Evolutionary conservation across 2,329 filamentous ascomycete species (phyloP).

Genomic region (Aspergillus ustus): DNA sequence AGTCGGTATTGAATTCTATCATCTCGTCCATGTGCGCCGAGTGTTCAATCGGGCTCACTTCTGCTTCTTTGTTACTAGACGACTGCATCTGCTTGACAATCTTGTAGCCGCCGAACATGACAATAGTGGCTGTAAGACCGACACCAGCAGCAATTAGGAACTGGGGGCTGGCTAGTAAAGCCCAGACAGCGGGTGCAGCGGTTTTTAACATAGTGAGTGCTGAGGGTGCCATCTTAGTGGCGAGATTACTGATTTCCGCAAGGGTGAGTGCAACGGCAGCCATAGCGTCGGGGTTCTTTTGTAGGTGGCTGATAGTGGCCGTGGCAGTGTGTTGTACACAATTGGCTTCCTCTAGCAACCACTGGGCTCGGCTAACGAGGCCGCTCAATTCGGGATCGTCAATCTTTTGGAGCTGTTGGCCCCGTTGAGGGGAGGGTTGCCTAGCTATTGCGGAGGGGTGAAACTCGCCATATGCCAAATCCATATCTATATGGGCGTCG

Average conservation of each 20-base stretch:
- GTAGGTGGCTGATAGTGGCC: constrained; percentile 78
- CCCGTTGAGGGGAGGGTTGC: constrained; percentile 14
- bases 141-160: constrained; percentile 92
- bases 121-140: constrained; percentile 88
- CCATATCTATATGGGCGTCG: constrained; percentile 71
- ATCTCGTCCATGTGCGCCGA: constrained; percentile 57
- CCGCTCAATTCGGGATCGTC: constrained; percentile 65
- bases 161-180: constrained; percentile 83
- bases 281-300: constrained; percentile 85
- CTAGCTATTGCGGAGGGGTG: constrained; percentile 61
- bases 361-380: constrained; percentile 76
- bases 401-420: constrained; percentile 40
- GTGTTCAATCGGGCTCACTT: neutral
- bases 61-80: constrained; percentile 34
- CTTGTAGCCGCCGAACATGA: constrained; percentile 96
- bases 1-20: constrained; percentile 56
- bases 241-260: constrained; percentile 83
- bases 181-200: constrained; percentile 83
- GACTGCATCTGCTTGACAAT: constrained; percentile 82
- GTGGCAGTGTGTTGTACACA: constrained; percentile 85
- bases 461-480: constrained; percentile 88
- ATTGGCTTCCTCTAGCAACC: constrained; percentile 81
- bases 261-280: constrained; percentile 92
- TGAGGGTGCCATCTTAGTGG: constrained; percentile 81
- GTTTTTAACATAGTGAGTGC: constrained; percentile 77